Base-by-base conservation (phyloP, 352 stramenopile species). In the Plasmopara viticola region DNA sequence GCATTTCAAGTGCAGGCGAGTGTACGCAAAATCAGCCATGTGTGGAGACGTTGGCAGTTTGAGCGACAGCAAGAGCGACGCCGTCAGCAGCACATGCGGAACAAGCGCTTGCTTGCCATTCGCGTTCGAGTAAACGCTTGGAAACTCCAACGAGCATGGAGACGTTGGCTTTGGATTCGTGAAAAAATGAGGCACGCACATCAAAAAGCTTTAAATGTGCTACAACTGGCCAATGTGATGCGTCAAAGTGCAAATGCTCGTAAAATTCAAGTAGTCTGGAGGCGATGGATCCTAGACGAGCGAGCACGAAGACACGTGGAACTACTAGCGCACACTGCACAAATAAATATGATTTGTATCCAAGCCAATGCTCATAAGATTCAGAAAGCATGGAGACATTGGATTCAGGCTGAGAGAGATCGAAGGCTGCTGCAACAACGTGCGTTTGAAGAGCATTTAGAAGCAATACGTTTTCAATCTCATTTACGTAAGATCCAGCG, bases 11-110 rank as follows among this genome's bases (percentile, higher is more conserved):
- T 39, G 17, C 52, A 48, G 18, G 43, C 34, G 0, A 45, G 47
- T 25, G 57, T 34, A 6, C 56, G 56, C 6, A 68, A 58, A 38
- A 65, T 68, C n/a, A 56, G 64, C 15, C 0, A 14, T 20, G 37
- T 13, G 3, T 68, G 60, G 56, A 25, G 20, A 25, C 33, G 39
- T 34, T 38, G 35, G 0, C 60, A 52, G 52, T 9, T 55, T 31
- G 2, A 20, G 25, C 6, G 15, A 10, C 28, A 60, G 30, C 8
- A 9, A 9, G 39, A 59, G 13, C 50, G 39, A 49, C 31, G 1
- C 7, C 31, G 31, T 25, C 20, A 25, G 20, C 20, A 25, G 20
- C 20, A 25, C 20, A 25, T 25, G 1, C 20, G 20, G 20, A 25
- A 25, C 20, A 25, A 25, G 20, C 20, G 3, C 20, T 25, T 25